Evolutionary conservation across 441 rosid species (phyloP).

Genomic region (Populus tomentosa): DNA sequence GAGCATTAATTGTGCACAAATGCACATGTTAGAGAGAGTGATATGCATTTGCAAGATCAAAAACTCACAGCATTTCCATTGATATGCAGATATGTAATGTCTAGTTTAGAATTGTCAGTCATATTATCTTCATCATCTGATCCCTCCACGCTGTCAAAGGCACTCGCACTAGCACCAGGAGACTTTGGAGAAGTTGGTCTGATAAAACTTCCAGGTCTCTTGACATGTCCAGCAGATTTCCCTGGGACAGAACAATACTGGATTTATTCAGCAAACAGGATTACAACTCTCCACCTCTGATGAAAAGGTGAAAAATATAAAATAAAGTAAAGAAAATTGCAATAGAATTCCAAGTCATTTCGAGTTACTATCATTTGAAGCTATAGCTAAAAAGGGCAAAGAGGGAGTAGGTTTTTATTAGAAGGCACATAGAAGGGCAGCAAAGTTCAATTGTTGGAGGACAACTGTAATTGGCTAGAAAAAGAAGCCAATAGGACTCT

Average conservation of each 20-base stretch:
- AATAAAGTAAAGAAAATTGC: background rate
- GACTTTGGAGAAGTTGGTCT: conserved; percentile 93
- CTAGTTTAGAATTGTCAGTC: conserved; percentile 57
- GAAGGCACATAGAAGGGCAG: background rate
- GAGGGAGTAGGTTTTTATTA: background rate
- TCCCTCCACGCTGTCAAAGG: conserved; percentile 83
- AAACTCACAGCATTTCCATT: conserved; percentile 79
- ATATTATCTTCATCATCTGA: conserved; percentile 89
- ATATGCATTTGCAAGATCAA: conserved; percentile 4
- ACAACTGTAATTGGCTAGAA: background rate
- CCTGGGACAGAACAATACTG: conserved; percentile 35
- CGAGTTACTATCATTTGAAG: background rate
- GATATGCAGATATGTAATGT: conserved; percentile 54
- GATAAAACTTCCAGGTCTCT: conserved; percentile 57
- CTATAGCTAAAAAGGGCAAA: background rate
- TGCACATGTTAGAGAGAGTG: background rate
- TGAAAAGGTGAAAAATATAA: background rate
- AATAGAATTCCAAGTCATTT: background rate
- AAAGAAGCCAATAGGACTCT: background rate
- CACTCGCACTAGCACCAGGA: conserved; percentile 87
- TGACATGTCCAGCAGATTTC: conserved; percentile 55
- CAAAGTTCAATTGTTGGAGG: background rate
- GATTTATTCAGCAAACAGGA: background rate
- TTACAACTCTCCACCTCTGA: background rate
- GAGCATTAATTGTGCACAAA: background rate